Evolutionary conservation across 2,329 filamentous ascomycete species (phyloP).

Genomic region (Paecilomyces sp.): DNA sequence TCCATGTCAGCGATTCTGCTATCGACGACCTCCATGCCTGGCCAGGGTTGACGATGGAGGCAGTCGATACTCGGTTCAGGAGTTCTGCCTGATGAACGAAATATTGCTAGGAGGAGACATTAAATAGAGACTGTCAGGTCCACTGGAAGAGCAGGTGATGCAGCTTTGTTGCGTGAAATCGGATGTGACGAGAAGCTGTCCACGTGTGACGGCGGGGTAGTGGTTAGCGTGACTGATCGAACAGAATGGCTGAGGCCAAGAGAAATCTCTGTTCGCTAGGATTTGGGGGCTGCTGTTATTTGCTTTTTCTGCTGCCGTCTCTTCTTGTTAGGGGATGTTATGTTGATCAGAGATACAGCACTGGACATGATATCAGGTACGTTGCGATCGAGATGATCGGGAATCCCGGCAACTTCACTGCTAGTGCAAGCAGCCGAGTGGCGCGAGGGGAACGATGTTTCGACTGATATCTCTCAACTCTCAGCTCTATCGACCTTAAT

Average conservation of each 20-base stretch:
- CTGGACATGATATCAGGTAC: no score
- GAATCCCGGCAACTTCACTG: no score
- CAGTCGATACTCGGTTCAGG: neutral
- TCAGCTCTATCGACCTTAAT: no score
- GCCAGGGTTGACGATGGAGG: neutral
- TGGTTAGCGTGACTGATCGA: neutral
- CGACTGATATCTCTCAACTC: no score
- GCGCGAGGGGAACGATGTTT: no score
- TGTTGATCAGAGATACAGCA: no score
- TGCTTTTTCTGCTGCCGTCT: neutral
- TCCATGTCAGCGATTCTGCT: neutral
- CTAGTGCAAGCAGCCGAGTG: no score
- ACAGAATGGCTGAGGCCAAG: neutral
- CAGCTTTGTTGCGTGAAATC: neutral
- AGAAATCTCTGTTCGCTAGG: neutral
- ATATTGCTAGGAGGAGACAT: neutral
- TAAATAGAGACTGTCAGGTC: neutral
- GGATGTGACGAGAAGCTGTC: neutral
- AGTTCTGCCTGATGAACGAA: neutral
- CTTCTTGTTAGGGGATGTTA: neutral
- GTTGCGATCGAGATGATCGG: no score
- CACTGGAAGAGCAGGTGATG: neutral
- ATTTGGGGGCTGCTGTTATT: neutral
- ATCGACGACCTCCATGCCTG: neutral
- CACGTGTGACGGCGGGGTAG: neutral